phyloP scores from a whole-genome alignment of 129 eudicot genomes.

The Flaveria sonorensis region DNA sequence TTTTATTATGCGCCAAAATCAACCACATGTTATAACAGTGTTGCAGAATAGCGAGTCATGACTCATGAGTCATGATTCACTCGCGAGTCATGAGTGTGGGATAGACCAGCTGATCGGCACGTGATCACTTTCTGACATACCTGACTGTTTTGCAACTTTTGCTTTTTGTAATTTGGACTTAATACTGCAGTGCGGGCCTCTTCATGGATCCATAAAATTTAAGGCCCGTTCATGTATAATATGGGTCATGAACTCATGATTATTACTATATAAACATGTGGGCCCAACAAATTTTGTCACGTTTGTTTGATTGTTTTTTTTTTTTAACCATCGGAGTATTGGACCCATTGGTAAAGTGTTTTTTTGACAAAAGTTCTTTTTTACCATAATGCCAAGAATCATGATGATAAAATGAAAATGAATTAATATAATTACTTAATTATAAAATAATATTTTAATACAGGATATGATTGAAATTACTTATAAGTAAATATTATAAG shows the following conservation, averaged over 20 bases:
- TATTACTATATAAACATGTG: neutral
- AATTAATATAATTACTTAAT: too few species aligned
- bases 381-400: neutral
- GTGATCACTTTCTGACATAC: slow-evolving; percentile 30
- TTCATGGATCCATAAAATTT: slow-evolving; percentile 22
- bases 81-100: neutral
- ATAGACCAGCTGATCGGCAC: slow-evolving; percentile 26
- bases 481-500: too few species aligned
- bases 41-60: neutral
- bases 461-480: too few species aligned
- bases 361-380: neutral
- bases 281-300: slow-evolving; percentile 3
- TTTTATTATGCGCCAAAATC: slow-evolving; percentile 8
- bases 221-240: slow-evolving; percentile 25
- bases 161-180: slow-evolving; percentile 18
- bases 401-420: neutral
- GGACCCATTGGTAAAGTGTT: slow-evolving; percentile 7
- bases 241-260: neutral
- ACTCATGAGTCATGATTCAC: neutral
- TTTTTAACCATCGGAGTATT: too few species aligned
- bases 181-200: slow-evolving; percentile 16
- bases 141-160: neutral
- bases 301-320: neutral
- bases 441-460: too few species aligned
- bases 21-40: slow-evolving; percentile 18